phyloP scores from a whole-genome alignment of 192 early-diverging fungal species.

The Phycomyces blakesleeanus region DNA sequence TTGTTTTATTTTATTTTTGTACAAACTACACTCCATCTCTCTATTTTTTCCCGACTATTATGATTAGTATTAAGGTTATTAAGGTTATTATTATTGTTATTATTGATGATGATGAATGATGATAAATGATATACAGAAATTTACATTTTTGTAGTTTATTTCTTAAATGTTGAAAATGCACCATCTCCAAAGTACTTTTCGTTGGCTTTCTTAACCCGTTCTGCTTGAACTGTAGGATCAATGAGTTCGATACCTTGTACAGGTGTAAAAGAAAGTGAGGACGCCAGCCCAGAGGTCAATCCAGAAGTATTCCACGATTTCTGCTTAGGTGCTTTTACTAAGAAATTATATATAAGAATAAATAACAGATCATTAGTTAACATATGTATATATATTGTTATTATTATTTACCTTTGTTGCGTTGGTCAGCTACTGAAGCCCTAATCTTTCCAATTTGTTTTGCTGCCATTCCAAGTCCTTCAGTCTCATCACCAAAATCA shows the following conservation, averaged over 20 bases:
- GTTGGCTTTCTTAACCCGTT: conserved; percentile 59
- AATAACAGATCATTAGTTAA: conserved; percentile 28
- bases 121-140: no score
- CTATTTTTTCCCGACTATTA: no score
- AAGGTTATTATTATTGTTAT: no score
- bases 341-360: conserved; percentile 15
- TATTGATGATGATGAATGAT: no score
- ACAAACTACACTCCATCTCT: no score
- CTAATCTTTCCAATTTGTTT: conserved; percentile 75
- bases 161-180: conserved; percentile 54
- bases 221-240: conserved; percentile 69
- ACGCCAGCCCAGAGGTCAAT: conserved; percentile 74
- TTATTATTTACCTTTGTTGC: conserved; percentile 68
- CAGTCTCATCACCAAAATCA: conserved; percentile 75
- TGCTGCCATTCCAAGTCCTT: conserved; percentile 87
- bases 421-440: conserved; percentile 61
- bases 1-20: no score
- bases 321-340: conserved; percentile 52
- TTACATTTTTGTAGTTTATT: not conserved
- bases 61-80: no score
- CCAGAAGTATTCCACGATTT: conserved; percentile 43
- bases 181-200: conserved; percentile 76
- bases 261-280: conserved; percentile 91
- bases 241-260: conserved; percentile 92
- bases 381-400: no score